Evolutionary conservation across 2,329 filamentous ascomycete species (phyloP).

Genomic region (Cladosporium phlei): DNA sequence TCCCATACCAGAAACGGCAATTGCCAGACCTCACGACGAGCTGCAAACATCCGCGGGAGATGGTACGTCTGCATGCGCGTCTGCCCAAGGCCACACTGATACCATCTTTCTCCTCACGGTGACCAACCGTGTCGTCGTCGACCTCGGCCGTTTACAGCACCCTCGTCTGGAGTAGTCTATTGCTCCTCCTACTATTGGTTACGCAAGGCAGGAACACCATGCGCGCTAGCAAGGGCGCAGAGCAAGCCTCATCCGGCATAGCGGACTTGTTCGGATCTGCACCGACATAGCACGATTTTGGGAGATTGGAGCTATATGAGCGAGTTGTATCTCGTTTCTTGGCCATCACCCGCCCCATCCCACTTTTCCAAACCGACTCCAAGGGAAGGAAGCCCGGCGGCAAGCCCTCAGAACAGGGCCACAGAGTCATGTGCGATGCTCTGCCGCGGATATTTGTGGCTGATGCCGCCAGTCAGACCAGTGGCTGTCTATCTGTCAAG

Average conservation of each 20-base stretch:
- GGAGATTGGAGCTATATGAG: slow-evolving; percentile 11
- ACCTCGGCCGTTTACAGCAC: too few species aligned
- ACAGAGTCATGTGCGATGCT: not conserved
- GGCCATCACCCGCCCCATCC: not conserved
- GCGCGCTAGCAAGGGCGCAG: slow-evolving; percentile 5
- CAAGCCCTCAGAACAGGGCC: not conserved
- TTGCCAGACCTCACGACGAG: too few species aligned
- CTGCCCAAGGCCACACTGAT: too few species aligned
- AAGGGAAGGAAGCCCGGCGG: too few species aligned
- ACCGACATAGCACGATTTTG: not conserved
- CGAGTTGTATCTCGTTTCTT: slow-evolving; percentile 5
- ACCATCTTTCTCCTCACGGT: too few species aligned
- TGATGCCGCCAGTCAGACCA: not conserved
- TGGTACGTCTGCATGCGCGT: too few species aligned
- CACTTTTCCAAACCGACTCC: not conserved
- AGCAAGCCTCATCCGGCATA: slow-evolving; percentile 5
- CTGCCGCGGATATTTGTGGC: slow-evolving; percentile 2
- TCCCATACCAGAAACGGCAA: too few species aligned
- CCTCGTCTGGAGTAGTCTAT: slow-evolving; percentile 2
- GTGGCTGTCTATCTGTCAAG: not conserved
- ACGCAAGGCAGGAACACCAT: too few species aligned
- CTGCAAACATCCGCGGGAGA: too few species aligned
- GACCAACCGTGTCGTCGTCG: too few species aligned
- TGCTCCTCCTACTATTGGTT: slow-evolving; percentile 10
- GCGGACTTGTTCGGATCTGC: slow-evolving; percentile 10